Conservation (phyloP, 768 basidiomycete genomes). For the Clathrus columnatus region DNA sequence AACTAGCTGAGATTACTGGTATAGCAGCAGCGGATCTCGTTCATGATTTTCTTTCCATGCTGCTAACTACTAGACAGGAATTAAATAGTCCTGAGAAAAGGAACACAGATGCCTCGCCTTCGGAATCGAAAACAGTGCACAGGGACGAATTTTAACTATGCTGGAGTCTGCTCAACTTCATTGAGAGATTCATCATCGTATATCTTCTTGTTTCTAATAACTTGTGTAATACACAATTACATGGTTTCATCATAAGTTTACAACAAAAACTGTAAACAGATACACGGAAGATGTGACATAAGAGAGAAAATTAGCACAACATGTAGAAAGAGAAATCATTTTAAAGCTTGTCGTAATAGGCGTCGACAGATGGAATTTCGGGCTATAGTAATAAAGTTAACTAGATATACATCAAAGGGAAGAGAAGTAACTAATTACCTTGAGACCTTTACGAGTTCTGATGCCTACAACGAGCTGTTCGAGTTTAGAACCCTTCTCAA, state of each 20-base stretch:
- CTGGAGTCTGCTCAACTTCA: too few relatives aligned
- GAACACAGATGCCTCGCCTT: too few relatives aligned
- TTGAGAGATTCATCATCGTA: not conserved
- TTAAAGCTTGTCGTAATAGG: constrained; percentile 92
- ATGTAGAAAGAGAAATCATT: not conserved
- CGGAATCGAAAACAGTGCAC: too few relatives aligned
- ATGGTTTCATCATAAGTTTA: constrained; percentile 3
- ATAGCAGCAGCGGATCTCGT: constrained; percentile 63
- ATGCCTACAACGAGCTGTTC: constrained; percentile 77
- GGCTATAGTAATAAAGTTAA: constrained; percentile 37
- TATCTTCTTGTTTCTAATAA: not conserved
- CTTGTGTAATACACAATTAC: not conserved
- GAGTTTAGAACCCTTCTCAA: constrained; percentile 88
- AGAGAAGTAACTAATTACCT: constrained; percentile 35
- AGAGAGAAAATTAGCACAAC: not conserved
- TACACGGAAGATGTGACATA: constrained; percentile 7
- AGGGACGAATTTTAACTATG: too few relatives aligned
- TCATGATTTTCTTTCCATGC: constrained; percentile 58
- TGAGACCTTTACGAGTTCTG: constrained; percentile 92
- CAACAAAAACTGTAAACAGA: too few relatives aligned
- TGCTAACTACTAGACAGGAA: constrained; percentile 31
- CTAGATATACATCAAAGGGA: constrained; percentile 8
- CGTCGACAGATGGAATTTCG: constrained; percentile 79
- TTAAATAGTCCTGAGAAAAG: too few relatives aligned
- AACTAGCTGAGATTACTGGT: constrained; percentile 54